Evolutionary conservation across 1,139 yeast species (phyloP).

Genomic region (Geotrichum cucujoidarum): DNA sequence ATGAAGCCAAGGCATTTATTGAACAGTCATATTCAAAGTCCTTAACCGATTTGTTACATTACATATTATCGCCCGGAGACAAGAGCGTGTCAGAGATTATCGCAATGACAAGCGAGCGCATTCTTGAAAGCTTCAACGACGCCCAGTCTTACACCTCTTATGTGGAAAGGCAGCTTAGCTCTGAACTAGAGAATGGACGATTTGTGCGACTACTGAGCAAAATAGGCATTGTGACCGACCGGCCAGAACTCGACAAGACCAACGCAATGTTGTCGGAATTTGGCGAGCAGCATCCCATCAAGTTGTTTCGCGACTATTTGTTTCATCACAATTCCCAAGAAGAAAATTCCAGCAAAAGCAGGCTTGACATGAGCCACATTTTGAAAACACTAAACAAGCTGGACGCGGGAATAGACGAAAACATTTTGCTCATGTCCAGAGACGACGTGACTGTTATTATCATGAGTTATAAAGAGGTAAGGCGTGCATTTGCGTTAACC

Average conservation of each 20-base stretch:
- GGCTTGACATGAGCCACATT: constrained; percentile 78
- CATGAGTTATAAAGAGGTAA: constrained; percentile 61
- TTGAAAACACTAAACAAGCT: constrained; percentile 74
- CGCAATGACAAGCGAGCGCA: constrained; percentile 25
- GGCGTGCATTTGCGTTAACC: neutral
- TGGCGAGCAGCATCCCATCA: constrained; percentile 70
- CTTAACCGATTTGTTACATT: constrained; percentile 23
- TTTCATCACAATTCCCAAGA: constrained; percentile 77
- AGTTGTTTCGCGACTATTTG: constrained; percentile 75
- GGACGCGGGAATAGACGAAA: constrained; percentile 90
- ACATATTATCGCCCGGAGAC: constrained; percentile 13
- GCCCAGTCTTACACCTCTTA: constrained; percentile 57
- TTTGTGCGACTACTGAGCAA: constrained; percentile 77
- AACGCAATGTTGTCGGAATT: constrained; percentile 70
- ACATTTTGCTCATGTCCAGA: constrained; percentile 66
- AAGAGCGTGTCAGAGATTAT: constrained; percentile 19
- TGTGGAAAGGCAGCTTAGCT: constrained; percentile 59
- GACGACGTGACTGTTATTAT: constrained; percentile 81
- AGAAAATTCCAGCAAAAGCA: constrained; percentile 52
- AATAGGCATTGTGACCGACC: constrained; percentile 68
- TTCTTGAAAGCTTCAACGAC: constrained; percentile 41
- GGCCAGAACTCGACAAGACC: constrained; percentile 60
- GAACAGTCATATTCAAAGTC: constrained; percentile 22
- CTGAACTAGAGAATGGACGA: constrained; percentile 85
- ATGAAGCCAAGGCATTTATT: constrained; percentile 23